Base-by-base conservation (phyloP, 176 grass and related monocot species). In the Oryza meyeriana region DNA sequence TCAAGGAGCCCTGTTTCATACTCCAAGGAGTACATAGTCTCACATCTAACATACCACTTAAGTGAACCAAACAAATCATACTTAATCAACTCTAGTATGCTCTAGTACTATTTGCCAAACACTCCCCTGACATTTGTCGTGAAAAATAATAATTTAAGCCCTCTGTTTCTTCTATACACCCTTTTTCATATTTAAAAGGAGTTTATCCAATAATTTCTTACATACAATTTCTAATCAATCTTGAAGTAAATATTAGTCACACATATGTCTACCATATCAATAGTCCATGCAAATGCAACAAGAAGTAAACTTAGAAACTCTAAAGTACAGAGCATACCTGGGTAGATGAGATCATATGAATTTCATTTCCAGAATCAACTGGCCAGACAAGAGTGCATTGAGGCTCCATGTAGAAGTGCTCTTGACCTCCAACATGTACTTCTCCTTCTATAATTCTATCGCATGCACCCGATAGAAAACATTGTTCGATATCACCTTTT, bases 361-460 rank as follows among this genome's bases (percentile, higher is more conserved):
- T 78, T 90, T 98, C 95, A 93, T 98, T 90, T 81, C 95, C 95
- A 81, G 81, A 89, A 94, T 98, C 95, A 62, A 94, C 86, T 73
- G 95, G 87, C 92, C 95, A 98, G 78, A 94, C 59, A 77, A 98
- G 74, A 85, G 81, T 93, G 81, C 90, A 57, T 34, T 98, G 88
- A 74, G 95, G 90, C 84, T 98, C 95, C 95, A 98, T 87, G 62
- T 98, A 98, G 74, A 98, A 98, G 86, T 98, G 95, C 31, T 98
- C 95, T 83, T 98, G 95, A 76, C 95, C 92, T 79, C 90, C 95
- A 69, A 94, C 86, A 77, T 45, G 88, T 67, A 94, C 93, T 66
- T 94, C 79, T 45, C 92, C 95, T 78, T 91, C 85, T 88, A 91
- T 83, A 76, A 91, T 87, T 86, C 66, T 91, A 74, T 94, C 84